phyloP scores from a whole-genome alignment of 1,284 basidiomycete species.

The Quambalaria eucalypti region DNA sequence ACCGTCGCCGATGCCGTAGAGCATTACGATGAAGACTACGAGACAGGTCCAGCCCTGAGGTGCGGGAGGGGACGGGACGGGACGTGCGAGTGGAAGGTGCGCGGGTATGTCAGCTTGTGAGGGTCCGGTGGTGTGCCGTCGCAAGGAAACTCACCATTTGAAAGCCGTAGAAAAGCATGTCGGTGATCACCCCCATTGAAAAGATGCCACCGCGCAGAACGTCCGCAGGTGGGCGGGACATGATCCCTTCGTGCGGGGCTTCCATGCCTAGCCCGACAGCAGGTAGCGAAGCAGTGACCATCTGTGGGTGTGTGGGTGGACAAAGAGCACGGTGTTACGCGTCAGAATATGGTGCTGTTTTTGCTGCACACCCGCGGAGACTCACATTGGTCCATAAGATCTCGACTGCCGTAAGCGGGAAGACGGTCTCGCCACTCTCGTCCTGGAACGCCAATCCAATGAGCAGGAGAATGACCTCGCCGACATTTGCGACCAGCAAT shows the following conservation, averaged over 20 bases:
- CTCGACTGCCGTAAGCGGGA: conserved; percentile 33
- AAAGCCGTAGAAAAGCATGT: conserved; percentile 34
- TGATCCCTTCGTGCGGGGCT: conserved; percentile 27
- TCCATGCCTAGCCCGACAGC: conserved; percentile 39
- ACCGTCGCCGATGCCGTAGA: conserved; percentile 33
- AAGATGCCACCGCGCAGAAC: conserved; percentile 31
- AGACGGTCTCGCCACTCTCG: conserved; percentile 26
- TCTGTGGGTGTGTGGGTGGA: no score
- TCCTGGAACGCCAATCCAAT: conserved; percentile 36
- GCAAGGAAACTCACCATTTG: no score
- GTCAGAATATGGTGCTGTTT: no score
- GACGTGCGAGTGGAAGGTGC: no score
- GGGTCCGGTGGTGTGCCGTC: no score
- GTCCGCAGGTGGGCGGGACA: conserved; percentile 28
- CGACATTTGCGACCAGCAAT: conserved; percentile 36
- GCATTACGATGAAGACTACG: conserved; percentile 32
- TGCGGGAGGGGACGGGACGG: no score
- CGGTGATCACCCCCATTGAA: conserved; percentile 28
- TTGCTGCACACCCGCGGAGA: no score
- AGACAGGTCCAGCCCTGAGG: conserved; percentile 37
- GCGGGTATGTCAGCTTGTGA: no score
- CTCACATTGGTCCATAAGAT: conserved; percentile 40
- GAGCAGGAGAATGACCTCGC: conserved; percentile 35
- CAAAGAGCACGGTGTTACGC: no score
- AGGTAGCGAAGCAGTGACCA: conserved; percentile 34